phyloP scores from a whole-genome alignment of 768 basidiomycete species.

The Epithele typhae region DNA sequence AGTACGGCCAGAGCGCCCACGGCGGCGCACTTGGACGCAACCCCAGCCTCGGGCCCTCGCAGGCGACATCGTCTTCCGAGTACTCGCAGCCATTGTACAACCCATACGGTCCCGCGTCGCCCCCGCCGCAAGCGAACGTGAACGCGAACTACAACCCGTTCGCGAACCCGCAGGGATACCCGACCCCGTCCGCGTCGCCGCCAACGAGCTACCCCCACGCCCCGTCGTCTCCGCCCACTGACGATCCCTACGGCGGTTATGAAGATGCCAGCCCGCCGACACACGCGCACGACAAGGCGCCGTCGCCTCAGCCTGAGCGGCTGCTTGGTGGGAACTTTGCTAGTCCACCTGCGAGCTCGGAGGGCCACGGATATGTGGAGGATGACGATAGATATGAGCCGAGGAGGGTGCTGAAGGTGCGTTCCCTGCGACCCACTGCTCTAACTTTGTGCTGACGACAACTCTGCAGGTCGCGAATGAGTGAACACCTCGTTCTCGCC shows the following conservation, averaged over 20 bases:
- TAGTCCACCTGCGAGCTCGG: conserved; percentile 16
- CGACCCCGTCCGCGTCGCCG: not conserved
- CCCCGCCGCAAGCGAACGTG: not conserved
- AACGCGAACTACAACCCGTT: not conserved
- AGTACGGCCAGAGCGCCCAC: conserved; percentile 2
- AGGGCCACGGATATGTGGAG: conserved; percentile 26
- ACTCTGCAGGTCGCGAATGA: conserved; percentile 10
- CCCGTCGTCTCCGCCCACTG: conserved; percentile 10
- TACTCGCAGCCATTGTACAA: conserved; percentile 5
- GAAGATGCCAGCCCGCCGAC: conserved; percentile 1
- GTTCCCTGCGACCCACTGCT: not conserved
- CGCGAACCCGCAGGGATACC: not conserved
- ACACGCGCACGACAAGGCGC: not conserved
- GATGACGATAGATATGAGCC: conserved; percentile 30
- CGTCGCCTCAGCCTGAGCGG: not conserved
- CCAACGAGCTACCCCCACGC: conserved; percentile 7
- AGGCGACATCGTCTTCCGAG: conserved; percentile 8
- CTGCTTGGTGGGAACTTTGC: conserved; percentile 14
- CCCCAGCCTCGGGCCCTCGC: conserved; percentile 15
- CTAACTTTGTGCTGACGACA: not conserved
- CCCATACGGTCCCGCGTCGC: not conserved
- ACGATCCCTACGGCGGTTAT: conserved; percentile 25
- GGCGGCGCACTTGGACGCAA: conserved; percentile 12
- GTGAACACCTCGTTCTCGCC: not conserved
- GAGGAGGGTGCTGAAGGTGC: conserved; percentile 28